Evolutionary conservation across 257 asterid genomes (phyloP), one percentile per base, ranked within the genome.

Genomic region (Solanum corneliomulleri): DNA sequence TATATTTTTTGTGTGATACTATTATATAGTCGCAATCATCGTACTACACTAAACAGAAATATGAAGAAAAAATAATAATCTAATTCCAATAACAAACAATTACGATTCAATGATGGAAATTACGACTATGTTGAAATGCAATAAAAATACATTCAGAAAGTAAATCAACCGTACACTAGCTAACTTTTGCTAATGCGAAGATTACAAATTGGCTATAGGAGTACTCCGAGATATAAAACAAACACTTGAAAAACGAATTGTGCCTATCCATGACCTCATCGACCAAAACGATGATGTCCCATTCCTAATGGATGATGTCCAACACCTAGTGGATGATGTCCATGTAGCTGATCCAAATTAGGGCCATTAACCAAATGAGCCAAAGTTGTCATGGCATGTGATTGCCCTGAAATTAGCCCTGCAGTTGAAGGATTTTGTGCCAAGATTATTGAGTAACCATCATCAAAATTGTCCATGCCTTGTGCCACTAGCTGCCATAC

Each of bases 401-500:
- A 94, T 23, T 94, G 94, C 20, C 86, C 91, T 83, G 86, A 33
- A 11, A 94, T 89, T n/a, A 93, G 81, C 10, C 42, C 82, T 58
- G 82, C 89, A 25, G 95, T 94, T 2, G 96, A 89, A 23, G 97
- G 93, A 80, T 88, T 89, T 20, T 86, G 89, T 11, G 90, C 91
- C 86, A 94, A 27, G 11, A 91, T 89, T 0, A 94, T 91, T 39
- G 93, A 93, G 47, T 91, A 94, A 4, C 97, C 96, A 49, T 93
- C 97, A 7, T 91, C 87, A 91, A 90, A 93, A 37, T 72, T 84
- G 8, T 90, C 93, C 95, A 94, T 93, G 41, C 93, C 93, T 6
- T 86, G 74, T 33, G 93, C 94, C 93, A 94, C 89, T 11, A 94
- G 84, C 76, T 94, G 95, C 96, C 96, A 94, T 47, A 94, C 91